phyloP scores from a whole-genome alignment of 371 early-diverging fungal genomes.

The Ordospora colligata region DNA sequence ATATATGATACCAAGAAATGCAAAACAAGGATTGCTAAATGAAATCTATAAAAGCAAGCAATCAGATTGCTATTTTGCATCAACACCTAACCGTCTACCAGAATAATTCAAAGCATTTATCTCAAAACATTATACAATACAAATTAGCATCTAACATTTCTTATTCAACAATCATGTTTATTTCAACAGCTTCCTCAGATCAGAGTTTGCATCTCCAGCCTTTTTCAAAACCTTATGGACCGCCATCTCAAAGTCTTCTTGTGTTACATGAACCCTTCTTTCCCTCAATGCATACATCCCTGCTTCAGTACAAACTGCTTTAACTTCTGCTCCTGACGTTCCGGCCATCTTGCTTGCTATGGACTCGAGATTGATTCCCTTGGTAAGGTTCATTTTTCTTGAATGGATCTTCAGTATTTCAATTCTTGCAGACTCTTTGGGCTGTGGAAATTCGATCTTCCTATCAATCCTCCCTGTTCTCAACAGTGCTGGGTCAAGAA shows the following conservation, averaged over 20 bases:
- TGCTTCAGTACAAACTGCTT: slow-evolving; percentile 97
- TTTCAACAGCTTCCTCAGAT: slow-evolving; percentile 58
- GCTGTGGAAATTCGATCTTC: slow-evolving; percentile 98
- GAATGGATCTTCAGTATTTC: slow-evolving; percentile 98
- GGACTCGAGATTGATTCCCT: slow-evolving; percentile 85
- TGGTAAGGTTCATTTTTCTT: slow-evolving; percentile 93
- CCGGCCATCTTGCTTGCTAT: slow-evolving; percentile 87
- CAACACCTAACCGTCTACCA: neutral
- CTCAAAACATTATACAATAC: neutral
- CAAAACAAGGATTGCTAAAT: too few species aligned
- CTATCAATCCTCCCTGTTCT: slow-evolving; percentile 96
- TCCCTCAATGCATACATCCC: slow-evolving; percentile 99
- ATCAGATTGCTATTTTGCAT: too few species aligned
- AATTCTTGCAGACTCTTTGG: slow-evolving; percentile 83
- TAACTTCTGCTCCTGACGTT: slow-evolving; percentile 92
- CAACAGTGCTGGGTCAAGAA: slow-evolving; percentile 85
- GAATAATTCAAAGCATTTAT: neutral
- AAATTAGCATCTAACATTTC: neutral
- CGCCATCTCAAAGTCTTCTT: slow-evolving; percentile 99
- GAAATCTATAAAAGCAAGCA: too few species aligned
- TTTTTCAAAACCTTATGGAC: slow-evolving; percentile 79
- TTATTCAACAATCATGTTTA: slow-evolving; percentile 31
- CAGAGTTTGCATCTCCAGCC: slow-evolving; percentile 39
- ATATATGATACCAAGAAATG: neutral
- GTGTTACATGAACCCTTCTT: slow-evolving; percentile 92